Percentiles rank a stretch among this genome's conserved stretches.
These are phyloP conservation scores for Diaporthe australafricana DNA, from an alignment of 2,329 filamentous ascomycete genomes.

Conservation along the genomic window DNA sequence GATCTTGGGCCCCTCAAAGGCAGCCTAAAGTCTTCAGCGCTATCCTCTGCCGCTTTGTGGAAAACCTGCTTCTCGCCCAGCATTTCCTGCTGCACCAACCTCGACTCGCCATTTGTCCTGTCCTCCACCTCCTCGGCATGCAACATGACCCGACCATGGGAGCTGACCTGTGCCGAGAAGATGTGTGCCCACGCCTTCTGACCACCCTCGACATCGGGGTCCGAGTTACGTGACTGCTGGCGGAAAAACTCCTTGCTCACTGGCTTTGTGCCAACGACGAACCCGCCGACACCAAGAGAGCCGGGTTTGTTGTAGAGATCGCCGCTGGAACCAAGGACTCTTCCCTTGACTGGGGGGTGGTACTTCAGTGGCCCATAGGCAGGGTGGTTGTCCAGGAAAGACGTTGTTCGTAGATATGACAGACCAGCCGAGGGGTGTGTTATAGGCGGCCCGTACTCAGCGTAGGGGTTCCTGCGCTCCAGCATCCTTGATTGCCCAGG, in stretches of 20 bases:
- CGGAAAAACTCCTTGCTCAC: not conserved
- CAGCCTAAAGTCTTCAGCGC: constrained; percentile 46
- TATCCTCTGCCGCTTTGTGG: constrained; percentile 44
- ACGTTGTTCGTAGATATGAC: constrained; percentile 68
- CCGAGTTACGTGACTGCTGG: constrained; percentile 48
- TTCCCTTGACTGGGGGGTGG: constrained; percentile 60
- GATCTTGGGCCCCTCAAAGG: not conserved
- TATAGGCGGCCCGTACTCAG: constrained; percentile 65
- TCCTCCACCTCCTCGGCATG: constrained; percentile 52
- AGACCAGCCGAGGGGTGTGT: constrained; percentile 73
- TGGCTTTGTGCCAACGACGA: constrained; percentile 56
- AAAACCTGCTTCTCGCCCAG: constrained; percentile 48
- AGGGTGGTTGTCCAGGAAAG: constrained; percentile 69
- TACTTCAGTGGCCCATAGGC: constrained; percentile 68
- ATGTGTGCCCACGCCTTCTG: constrained; percentile 65
- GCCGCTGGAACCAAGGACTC: constrained; percentile 48
- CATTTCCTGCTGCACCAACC: constrained; percentile 60
- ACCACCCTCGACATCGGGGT: constrained; percentile 62
- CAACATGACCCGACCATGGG: constrained; percentile 62
- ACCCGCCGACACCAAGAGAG: constrained; percentile 66
- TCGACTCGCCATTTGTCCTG: constrained; percentile 44
- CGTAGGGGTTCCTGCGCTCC: constrained; percentile 57
- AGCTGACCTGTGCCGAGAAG: constrained; percentile 57
- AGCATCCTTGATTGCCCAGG: constrained; percentile 39
- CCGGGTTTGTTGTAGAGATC: constrained; percentile 41